Percentiles rank a stretch among this genome's conserved stretches.
phyloP scores from a whole-genome alignment of 2,329 filamentous ascomycete genomes.

The Paraphaeosphaeria minitans region DNA sequence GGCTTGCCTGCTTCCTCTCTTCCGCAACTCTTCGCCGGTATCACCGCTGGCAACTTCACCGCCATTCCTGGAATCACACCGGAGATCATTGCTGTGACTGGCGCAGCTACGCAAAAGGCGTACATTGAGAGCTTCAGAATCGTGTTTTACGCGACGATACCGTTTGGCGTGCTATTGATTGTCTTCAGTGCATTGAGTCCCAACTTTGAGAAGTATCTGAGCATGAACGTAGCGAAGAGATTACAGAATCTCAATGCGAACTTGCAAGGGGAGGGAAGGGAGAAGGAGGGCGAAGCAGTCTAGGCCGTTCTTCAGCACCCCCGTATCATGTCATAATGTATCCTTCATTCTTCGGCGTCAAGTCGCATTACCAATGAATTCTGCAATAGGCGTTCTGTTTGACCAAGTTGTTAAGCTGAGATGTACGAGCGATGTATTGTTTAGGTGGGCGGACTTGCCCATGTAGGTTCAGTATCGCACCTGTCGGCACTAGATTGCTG shows the following conservation, averaged over 20 bases:
- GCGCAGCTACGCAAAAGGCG: conserved; percentile 45
- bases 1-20: conserved; percentile 32
- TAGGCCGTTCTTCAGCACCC: background rate
- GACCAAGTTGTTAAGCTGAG: background rate
- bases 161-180: conserved; percentile 30
- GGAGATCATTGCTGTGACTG: conserved; percentile 38
- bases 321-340: background rate
- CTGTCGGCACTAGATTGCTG: too few relatives aligned
- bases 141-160: conserved; percentile 36
- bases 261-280: conserved; percentile 21
- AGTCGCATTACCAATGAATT: background rate
- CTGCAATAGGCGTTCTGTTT: background rate
- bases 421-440: too few relatives aligned
- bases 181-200: conserved; percentile 24
- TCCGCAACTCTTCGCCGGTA: conserved; percentile 27
- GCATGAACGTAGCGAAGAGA: conserved; percentile 32
- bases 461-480: too few relatives aligned
- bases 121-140: conserved; percentile 38
- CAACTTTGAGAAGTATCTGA: conserved; percentile 31
- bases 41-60: conserved; percentile 29
- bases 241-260: conserved; percentile 23
- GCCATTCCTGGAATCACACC: conserved; percentile 33
- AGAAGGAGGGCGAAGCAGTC: conserved; percentile 26
- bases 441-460: too few relatives aligned
- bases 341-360: background rate